These are phyloP conservation scores for Plasmodium fragile DNA, from an alignment of 169 alveolate genomes.

Conservation along the genomic window DNA sequence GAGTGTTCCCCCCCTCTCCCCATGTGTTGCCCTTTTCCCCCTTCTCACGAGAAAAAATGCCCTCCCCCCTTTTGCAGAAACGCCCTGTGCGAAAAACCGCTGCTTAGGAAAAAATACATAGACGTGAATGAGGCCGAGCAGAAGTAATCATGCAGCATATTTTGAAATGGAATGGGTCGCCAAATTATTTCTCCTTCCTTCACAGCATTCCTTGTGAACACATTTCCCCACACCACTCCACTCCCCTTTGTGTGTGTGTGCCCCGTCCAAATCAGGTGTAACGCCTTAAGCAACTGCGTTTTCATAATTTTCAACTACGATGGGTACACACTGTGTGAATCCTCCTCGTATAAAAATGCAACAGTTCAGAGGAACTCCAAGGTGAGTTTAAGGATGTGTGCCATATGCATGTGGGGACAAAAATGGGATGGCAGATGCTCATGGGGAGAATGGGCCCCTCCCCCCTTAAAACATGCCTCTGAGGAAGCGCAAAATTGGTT, in stretches of 20 bases:
- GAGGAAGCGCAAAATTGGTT: not conserved
- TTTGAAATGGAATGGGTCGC: not conserved
- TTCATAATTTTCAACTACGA: conserved; percentile 54
- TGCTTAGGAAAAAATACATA: conserved; percentile 55
- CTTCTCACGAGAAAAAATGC: not conserved
- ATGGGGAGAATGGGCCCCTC: not conserved
- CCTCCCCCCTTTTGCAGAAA: conserved; percentile 15
- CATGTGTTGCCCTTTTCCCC: not conserved
- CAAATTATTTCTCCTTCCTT: not conserved
- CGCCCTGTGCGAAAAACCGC: conserved; percentile 64
- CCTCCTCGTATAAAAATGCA: conserved; percentile 64
- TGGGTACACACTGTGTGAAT: conserved; percentile 66
- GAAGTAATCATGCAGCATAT: conserved; percentile 17
- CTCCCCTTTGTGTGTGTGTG: not conserved
- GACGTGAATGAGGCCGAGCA: conserved; percentile 65
- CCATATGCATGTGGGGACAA: not conserved
- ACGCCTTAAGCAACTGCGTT: conserved; percentile 62
- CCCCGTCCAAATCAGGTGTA: conserved; percentile 39
- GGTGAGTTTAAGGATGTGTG: conserved; percentile 13
- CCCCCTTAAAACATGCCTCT: not conserved
- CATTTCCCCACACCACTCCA: not conserved
- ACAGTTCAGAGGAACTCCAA: conserved; percentile 37
- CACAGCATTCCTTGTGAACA: not conserved
- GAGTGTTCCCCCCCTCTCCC: not conserved
- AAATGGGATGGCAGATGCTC: not conserved